A percentile compares a stretch with the other conserved stretches of the same genome.
Conservation (phyloP, 2,329 filamentous ascomycete genomes). For the Monosporascus sp. region DNA sequence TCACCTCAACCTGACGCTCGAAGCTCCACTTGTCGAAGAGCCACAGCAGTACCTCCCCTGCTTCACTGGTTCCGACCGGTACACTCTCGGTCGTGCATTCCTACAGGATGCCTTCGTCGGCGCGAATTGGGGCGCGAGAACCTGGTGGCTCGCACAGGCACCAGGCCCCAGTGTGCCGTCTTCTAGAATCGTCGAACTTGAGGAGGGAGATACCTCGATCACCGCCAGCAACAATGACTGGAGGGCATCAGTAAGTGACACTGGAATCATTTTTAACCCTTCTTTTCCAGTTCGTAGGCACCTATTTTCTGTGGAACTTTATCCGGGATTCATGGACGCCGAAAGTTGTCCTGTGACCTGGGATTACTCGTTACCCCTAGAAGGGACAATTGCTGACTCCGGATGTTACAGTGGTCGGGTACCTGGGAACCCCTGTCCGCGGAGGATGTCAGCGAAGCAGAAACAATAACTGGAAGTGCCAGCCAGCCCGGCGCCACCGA, state of each 20-base stretch:
- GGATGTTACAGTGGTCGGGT: no score
- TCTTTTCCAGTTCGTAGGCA: no score
- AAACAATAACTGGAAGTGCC: not conserved
- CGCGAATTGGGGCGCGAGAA: conserved; percentile 31
- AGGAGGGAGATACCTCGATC: conserved; percentile 13
- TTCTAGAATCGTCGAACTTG: conserved; percentile 14
- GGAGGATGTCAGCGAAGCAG: conserved; percentile 12
- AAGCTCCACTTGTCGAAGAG: conserved; percentile 27
- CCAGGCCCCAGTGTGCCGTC: conserved; percentile 31
- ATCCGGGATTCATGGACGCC: no score
- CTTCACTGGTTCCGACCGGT: conserved; percentile 19
- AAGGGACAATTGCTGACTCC: no score
- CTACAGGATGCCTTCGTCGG: conserved; percentile 42
- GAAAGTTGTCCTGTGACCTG: no score
- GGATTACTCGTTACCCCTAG: no score
- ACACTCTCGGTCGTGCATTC: conserved; percentile 38
- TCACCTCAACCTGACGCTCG: conserved; percentile 36
- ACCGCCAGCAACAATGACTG: conserved; percentile 24
- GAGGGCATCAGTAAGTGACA: conserved; percentile 27
- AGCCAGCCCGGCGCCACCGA: not conserved
- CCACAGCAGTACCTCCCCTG: conserved; percentile 39
- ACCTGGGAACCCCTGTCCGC: conserved; percentile 20
- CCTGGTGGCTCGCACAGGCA: conserved; percentile 35
- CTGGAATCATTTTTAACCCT: not conserved
- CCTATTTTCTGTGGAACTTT: no score